These are phyloP conservation scores for Jamesozyma lodderae DNA, from an alignment of 805 yeast genomes.

Conservation along the genomic window DNA sequence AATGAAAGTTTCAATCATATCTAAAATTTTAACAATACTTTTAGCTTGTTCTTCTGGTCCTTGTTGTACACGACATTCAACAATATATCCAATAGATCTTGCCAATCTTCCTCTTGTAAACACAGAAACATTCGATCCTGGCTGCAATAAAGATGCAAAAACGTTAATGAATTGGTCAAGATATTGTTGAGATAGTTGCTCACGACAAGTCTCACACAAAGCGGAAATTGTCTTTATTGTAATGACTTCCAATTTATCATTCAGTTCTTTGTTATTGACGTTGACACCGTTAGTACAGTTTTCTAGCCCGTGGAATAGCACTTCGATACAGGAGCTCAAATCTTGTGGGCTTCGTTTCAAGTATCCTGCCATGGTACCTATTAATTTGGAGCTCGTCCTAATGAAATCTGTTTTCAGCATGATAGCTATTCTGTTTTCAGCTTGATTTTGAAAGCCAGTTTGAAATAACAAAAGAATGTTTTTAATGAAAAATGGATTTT, in stretches of 20 bases:
- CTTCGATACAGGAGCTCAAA: slow-evolving; percentile 19
- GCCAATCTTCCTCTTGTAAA: slow-evolving; percentile 43
- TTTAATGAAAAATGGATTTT: slow-evolving; percentile 16
- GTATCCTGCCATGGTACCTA: slow-evolving; percentile 26
- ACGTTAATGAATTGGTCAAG: slow-evolving; percentile 20
- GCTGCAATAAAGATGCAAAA: slow-evolving; percentile 29
- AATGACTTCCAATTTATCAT: slow-evolving; percentile 24
- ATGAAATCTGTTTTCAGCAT: slow-evolving; percentile 22
- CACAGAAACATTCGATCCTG: slow-evolving; percentile 21
- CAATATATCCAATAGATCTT: slow-evolving; percentile 53
- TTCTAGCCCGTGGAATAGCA: slow-evolving; percentile 25
- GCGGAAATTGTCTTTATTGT: slow-evolving; percentile 22
- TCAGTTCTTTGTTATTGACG: slow-evolving; percentile 5
- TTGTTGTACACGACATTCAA: slow-evolving; percentile 38
- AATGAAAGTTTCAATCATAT: slow-evolving; percentile 23
- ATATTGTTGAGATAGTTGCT: slow-evolving; percentile 18
- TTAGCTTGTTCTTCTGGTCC: slow-evolving; percentile 38
- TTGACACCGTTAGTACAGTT: slow-evolving; percentile 10
- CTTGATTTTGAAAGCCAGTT: slow-evolving; percentile 17
- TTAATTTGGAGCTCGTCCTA: slow-evolving; percentile 22
- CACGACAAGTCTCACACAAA: slow-evolving; percentile 26
- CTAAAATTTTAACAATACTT: slow-evolving; percentile 30
- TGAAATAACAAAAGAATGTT: slow-evolving; percentile 21
- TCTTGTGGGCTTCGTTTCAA: slow-evolving; percentile 16
- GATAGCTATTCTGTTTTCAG: slow-evolving; percentile 11